Conservation (phyloP, 805 yeast genomes). For the Candida odintsovae region DNA sequence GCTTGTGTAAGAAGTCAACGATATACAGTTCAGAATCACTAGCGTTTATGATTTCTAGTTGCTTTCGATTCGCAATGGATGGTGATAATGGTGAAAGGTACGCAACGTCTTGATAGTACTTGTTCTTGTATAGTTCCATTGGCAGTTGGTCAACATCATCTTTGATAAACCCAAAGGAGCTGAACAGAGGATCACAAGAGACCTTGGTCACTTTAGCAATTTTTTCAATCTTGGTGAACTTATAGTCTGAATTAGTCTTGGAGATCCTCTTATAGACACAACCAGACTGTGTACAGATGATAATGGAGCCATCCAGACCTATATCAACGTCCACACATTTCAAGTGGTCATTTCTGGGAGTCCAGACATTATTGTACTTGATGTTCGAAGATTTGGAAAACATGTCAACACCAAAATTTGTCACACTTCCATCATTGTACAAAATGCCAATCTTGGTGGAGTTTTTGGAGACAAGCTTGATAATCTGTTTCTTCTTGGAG, state of each 20-base stretch:
- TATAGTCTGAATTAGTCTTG: constrained; percentile 28
- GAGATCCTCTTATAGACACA: constrained; percentile 40
- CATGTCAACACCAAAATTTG: constrained; percentile 28
- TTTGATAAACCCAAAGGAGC: constrained; percentile 61
- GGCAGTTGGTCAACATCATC: constrained; percentile 60
- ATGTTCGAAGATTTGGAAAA: constrained; percentile 28
- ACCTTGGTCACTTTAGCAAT: constrained; percentile 60
- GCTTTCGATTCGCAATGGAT: constrained; percentile 13
- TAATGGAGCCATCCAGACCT: constrained; percentile 60
- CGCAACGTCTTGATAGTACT: constrained; percentile 47
- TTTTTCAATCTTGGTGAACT: constrained; percentile 47
- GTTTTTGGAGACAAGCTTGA: constrained; percentile 32
- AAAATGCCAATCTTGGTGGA: constrained; percentile 41
- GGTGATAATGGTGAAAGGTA: constrained; percentile 40
- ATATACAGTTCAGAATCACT: constrained; percentile 7
- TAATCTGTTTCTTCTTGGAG: constrained; percentile 32
- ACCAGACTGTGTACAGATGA: constrained; percentile 67
- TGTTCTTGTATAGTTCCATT: constrained; percentile 40
- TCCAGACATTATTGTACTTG: constrained; percentile 53
- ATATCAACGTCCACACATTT: constrained; percentile 63
- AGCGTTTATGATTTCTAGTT: constrained; percentile 12
- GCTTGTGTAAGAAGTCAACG: constrained; percentile 16
- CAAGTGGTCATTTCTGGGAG: constrained; percentile 50
- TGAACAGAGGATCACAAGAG: constrained; percentile 56
- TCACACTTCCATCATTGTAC: constrained; percentile 50